phyloP scores from a whole-genome alignment of 257 asterid species.

The Solanum pimpinellifolium region DNA sequence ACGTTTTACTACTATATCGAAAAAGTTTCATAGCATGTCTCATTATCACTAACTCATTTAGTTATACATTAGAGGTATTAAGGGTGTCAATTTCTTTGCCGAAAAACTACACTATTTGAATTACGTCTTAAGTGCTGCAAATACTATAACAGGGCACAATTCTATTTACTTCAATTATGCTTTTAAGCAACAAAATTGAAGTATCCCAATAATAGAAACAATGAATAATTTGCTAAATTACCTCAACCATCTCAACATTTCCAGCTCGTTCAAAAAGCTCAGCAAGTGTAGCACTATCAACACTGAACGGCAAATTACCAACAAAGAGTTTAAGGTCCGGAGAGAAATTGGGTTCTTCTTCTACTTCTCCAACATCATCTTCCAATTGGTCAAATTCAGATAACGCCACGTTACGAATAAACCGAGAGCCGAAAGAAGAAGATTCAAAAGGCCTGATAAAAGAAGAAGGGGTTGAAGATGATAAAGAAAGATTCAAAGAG shows the following conservation, averaged over 20 bases:
- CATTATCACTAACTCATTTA: too few species aligned
- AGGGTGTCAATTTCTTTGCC: not conserved
- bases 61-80: too few species aligned
- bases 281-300: slow-evolving; percentile 76
- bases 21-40: not conserved
- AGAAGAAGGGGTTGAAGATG: slow-evolving; percentile 3
- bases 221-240: not conserved
- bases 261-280: slow-evolving; percentile 73
- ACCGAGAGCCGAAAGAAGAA: slow-evolving; percentile 11
- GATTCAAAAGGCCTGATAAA: not conserved
- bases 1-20: not conserved
- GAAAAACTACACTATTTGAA: not conserved
- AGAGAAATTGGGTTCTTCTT: slow-evolving; percentile 29
- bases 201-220: not conserved
- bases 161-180: not conserved
- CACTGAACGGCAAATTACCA: slow-evolving; percentile 73
- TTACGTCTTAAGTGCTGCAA: not conserved
- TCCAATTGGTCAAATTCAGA: slow-evolving; percentile 20
- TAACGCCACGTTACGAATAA: slow-evolving; percentile 32
- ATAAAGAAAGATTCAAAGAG: slow-evolving; percentile 31
- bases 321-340: slow-evolving; percentile 71
- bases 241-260: slow-evolving; percentile 91
- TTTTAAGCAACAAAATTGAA: not conserved
- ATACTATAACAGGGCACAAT: not conserved
- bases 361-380: slow-evolving; percentile 34